These are phyloP conservation scores for Oryza glaberrima DNA, from an alignment of 176 grass and related monocot genomes.

Conservation along the genomic window DNA sequence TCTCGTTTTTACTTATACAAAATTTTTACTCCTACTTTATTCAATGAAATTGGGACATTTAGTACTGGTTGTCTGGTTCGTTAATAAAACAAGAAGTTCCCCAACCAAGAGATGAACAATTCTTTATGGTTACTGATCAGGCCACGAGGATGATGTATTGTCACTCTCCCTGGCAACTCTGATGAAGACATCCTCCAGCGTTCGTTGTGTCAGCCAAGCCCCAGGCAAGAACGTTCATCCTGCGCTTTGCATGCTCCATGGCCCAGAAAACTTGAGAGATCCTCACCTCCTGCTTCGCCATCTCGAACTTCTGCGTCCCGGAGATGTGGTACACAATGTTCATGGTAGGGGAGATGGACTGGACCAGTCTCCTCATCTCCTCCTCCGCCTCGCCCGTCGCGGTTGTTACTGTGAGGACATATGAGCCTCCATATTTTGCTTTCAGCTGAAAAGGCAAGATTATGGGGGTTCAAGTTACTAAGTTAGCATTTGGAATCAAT, in stretches of 20 bases:
- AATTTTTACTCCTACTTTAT: no score
- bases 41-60: no score
- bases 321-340: conserved; percentile 44
- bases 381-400: not conserved
- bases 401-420: conserved; percentile 46
- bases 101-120: not conserved
- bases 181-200: conserved; percentile 55
- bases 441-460: conserved; percentile 44
- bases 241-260: conserved; percentile 40
- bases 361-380: conserved; percentile 34
- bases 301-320: conserved; percentile 58
- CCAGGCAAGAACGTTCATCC: conserved; percentile 43
- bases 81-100: no score
- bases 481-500: conserved; percentile 8
- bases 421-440: conserved; percentile 52
- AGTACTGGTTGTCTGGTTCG: no score
- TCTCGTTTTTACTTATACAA: no score
- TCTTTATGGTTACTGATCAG: not conserved
- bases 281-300: conserved; percentile 50
- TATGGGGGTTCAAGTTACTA: not conserved
- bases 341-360: conserved; percentile 28
- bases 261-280: conserved; percentile 43
- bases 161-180: conserved; percentile 47
- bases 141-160: not conserved
- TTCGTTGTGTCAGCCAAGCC: conserved; percentile 45